These are phyloP conservation scores for Quercus suber DNA, from an alignment of 306 rosid genomes.

Conservation along the genomic window DNA sequence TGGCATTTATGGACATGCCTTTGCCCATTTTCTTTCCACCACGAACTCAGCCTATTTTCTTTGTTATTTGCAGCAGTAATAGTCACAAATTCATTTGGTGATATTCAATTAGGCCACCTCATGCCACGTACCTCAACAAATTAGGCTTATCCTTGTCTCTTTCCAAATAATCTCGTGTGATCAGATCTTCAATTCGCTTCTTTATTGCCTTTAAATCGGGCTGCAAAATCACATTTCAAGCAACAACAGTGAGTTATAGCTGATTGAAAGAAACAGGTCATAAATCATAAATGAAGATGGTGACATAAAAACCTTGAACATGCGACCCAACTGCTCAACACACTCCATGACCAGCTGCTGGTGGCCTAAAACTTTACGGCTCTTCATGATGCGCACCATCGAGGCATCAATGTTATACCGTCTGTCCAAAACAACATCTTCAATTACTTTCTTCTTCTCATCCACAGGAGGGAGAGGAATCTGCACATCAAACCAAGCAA, in stretches of 20 bases:
- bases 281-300: background rate
- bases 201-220: constrained; percentile 94
- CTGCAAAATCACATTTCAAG: constrained; percentile 34
- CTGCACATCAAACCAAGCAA: constrained; percentile 27
- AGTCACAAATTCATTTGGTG: constrained; percentile 18
- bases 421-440: constrained; percentile 75
- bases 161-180: constrained; percentile 93
- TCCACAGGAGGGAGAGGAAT: constrained; percentile 69
- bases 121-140: constrained; percentile 84
- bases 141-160: constrained; percentile 90
- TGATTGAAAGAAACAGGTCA: background rate
- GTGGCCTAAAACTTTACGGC: constrained; percentile 68
- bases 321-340: constrained; percentile 68
- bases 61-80: constrained; percentile 26
- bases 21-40: constrained; percentile 6
- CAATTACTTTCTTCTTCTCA: no score
- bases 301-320: constrained; percentile 64
- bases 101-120: constrained; percentile 28
- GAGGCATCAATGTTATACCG: constrained; percentile 90
- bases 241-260: background rate
- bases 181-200: constrained; percentile 94
- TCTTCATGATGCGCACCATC: constrained; percentile 86
- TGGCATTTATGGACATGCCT: background rate
- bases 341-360: constrained; percentile 77
- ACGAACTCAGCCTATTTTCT: constrained; percentile 14